A percentile compares a stretch with the other conserved stretches of the same genome.
phyloP scores from a whole-genome alignment of 2,329 filamentous ascomycete genomes.

The Monascus ruber region DNA sequence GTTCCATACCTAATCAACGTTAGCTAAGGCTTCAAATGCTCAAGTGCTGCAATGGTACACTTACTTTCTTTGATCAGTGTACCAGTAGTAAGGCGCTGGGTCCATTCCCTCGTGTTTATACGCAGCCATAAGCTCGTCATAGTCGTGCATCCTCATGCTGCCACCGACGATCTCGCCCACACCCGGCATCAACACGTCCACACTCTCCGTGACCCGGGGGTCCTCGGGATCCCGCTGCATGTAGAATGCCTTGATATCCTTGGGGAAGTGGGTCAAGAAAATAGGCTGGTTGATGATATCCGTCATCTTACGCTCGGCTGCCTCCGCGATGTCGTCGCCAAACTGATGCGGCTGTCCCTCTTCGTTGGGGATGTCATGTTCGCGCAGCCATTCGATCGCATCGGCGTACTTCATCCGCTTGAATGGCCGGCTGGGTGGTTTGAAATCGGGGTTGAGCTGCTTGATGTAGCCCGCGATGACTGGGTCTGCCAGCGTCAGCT shows the following conservation, averaged over 20 bases:
- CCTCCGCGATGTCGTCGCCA: slow-evolving; percentile 96
- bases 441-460: slow-evolving; percentile 83
- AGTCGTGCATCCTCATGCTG: slow-evolving; percentile 89
- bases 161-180: slow-evolving; percentile 96
- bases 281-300: slow-evolving; percentile 93
- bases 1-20: slow-evolving; percentile 60
- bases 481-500: slow-evolving; percentile 62
- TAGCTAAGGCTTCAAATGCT: slow-evolving; percentile 1
- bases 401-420: slow-evolving; percentile 90
- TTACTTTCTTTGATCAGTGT: slow-evolving; percentile 91
- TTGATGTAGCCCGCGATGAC: slow-evolving; percentile 62
- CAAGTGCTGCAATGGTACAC: slow-evolving; percentile 29
- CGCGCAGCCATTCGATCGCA: slow-evolving; percentile 85
- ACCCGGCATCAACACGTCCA: slow-evolving; percentile 79
- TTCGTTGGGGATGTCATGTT: slow-evolving; percentile 86
- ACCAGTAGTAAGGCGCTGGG: slow-evolving; percentile 89
- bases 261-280: slow-evolving; percentile 93
- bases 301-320: slow-evolving; percentile 92
- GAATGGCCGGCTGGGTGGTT: slow-evolving; percentile 72
- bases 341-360: slow-evolving; percentile 82
- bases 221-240: slow-evolving; percentile 84
- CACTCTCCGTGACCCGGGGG: slow-evolving; percentile 76
- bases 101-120: slow-evolving; percentile 82
- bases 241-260: slow-evolving; percentile 98
- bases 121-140: slow-evolving; percentile 77